Conservation (phyloP, 164 flowering plant genomes). For the Litsea cubeba region DNA sequence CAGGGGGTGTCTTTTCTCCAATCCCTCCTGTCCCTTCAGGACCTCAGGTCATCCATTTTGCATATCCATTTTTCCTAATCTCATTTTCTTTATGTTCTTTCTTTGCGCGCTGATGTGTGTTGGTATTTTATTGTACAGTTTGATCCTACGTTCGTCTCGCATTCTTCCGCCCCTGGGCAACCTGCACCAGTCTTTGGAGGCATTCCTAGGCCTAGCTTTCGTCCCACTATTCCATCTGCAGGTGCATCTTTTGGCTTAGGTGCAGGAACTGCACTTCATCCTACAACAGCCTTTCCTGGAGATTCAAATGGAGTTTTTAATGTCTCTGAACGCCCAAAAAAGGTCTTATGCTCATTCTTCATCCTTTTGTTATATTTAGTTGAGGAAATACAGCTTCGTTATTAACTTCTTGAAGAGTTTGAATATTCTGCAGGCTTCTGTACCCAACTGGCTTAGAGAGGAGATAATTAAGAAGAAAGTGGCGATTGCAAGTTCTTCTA, state of each 20-base stretch:
- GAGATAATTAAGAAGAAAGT: constrained; percentile 89
- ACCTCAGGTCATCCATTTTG: constrained; percentile 44
- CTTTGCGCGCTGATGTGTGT: constrained; percentile 3
- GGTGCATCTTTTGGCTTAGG: constrained; percentile 45
- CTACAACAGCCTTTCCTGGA: constrained; percentile 51
- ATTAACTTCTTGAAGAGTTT: constrained; percentile 2
- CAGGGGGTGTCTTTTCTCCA: constrained; percentile 54
- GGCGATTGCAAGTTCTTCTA: constrained; percentile 44
- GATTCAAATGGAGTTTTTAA: constrained; percentile 57
- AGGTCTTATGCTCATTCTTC: constrained; percentile 38
- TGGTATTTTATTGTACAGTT: constrained; percentile 38
- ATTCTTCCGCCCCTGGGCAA: constrained; percentile 48
- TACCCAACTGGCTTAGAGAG: constrained; percentile 97
- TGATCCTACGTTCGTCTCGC: constrained; percentile 52
- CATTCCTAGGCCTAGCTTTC: constrained; percentile 53
- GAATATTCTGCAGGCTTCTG: constrained; percentile 59
- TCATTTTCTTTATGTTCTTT: neutral
- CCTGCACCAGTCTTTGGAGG: constrained; percentile 55
- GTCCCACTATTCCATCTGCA: constrained; percentile 42
- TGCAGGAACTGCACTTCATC: constrained; percentile 48
- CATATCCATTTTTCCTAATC: neutral
- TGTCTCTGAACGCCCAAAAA: constrained; percentile 85
- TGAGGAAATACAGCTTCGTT: neutral
- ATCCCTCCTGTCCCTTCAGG: constrained; percentile 45
- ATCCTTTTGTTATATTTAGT: neutral